Base-by-base conservation (phyloP, 2,329 filamentous ascomycete species). In the Cercospora brassicicola region DNA sequence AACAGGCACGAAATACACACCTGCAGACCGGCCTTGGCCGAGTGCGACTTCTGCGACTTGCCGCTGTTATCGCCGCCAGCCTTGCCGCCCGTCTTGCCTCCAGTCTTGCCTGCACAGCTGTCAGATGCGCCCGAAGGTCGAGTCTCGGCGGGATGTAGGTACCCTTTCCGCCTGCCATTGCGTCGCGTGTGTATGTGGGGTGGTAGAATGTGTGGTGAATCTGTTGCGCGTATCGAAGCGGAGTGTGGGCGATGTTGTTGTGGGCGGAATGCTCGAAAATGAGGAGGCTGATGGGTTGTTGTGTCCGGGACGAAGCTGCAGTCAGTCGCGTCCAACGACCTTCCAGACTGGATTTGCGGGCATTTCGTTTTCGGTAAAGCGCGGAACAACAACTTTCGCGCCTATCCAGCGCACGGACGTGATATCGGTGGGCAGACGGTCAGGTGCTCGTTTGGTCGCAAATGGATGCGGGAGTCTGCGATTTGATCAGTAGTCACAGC, bases 11-110 rank as follows among this genome's bases (percentile, higher is more conserved):
- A n/a, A 36, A 55, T 59, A 69, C 92, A 87, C 86, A 97, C 94
- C 91, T 97, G 94, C 75, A 97, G 88, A 80, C 94, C 94, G 80
- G 94, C 94, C 82, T 95, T 94, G 79, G 93, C 92, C 77, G 93
- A 97, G 86, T 97, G 94, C 76, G 88, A 90, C 84, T 95, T 96
- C 84, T 96, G 92, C 79, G 92, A 90, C 86, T 97, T 97, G 85
- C 91, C 92, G 80, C 89, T 84, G 65, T 86, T 87, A 74, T 89
- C 90, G 77, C 86, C 88, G 64, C 77, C 77, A 73, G 88, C 87
- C 86, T 95, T 95, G 76, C 92, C 91, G 76, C 92, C 92, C 67
- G 91, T 94, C 89, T 96, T 97, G 79, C 94, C 94, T 77, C 94
- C 93, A 75, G 83, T 84, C 78, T 85, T 85, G 74, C 83, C 83